Base-by-base conservation (phyloP, 139 green algal species). In the Chlorella sp. region DNA sequence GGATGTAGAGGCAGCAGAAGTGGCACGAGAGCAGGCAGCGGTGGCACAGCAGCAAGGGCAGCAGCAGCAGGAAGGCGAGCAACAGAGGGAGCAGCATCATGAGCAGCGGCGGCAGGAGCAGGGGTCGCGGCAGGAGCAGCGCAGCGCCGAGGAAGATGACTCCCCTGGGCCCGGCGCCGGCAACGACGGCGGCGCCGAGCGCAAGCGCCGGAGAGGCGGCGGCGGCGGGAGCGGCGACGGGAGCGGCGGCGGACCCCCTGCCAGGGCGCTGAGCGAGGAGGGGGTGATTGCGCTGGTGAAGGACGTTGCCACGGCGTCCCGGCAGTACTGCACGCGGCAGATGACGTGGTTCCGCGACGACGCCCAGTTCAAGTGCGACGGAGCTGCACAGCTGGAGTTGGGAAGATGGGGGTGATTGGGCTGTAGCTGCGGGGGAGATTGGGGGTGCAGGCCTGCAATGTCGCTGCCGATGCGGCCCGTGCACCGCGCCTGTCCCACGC, bases 301-400 rank as follows among this genome's bases (percentile, higher is more conserved):
- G 8, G 77, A 85, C 48, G 89, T 96, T 40, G 84, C 89, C 55
- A 69, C 79, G 12, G 86, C 87, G 0, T 93, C 91, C 2, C 83
- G 93, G 12, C 80, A 89, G 73, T 77, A 96, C 15, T 88, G 90
- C n/a, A 86, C 91, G 31, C 71, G 76, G 29, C 93, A 97, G 82
- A 87, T 93, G 69, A 90, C 83, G 0, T 97, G 91, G 91, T 96
- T 96, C 71, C 77, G 91, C 29, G 81, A 89, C 35, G 88, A 94
- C 40, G 53, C 66, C 29, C 55, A 87, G 74, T 94, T 90, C 69
- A 76, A 60, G 55, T 92, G 85, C 76, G 59, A 6, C 31, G n/a
- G 2, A 40, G 66, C 3, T 35, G 25, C 48, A 19, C 48, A 58
- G 15, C 17, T 58, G 64, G 27, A 42, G 38, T 17, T 11, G 9